Evolutionary conservation across 2,329 filamentous ascomycete species (phyloP).

Genomic region (Diplodia corticola): DNA sequence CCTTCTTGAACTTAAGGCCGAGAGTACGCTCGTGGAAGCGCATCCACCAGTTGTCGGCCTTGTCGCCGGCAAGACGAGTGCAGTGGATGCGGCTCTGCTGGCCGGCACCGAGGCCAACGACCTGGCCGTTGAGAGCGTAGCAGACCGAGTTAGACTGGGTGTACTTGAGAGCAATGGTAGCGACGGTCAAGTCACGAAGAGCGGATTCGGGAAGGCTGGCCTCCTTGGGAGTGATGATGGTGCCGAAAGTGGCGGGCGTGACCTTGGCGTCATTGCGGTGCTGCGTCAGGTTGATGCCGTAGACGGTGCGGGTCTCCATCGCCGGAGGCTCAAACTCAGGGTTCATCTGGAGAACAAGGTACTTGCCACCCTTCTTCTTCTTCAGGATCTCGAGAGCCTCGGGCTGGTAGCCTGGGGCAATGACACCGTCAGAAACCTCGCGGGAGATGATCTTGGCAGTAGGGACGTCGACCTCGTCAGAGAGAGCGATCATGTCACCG

Average conservation of each 20-base stretch:
- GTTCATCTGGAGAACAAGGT: conserved; percentile 94
- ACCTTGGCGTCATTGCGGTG: conserved; percentile 91
- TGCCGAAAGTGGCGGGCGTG: conserved; percentile 79
- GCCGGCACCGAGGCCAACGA: conserved; percentile 90
- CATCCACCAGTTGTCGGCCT: conserved; percentile 99
- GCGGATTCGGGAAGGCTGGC: conserved; percentile 75
- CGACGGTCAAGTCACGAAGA: conserved; percentile 85
- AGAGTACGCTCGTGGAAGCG: conserved; percentile 91
- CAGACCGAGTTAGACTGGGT: conserved; percentile 99
- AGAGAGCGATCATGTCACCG: conserved; percentile 92
- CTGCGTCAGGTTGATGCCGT: conserved; percentile 84
- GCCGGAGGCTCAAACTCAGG: conserved; percentile 73
- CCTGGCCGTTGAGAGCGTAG: conserved; percentile 91
- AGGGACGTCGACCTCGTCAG: conserved; percentile 83
- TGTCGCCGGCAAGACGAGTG: conserved; percentile 94
- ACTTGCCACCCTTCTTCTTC: conserved; percentile 98
- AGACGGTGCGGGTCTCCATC: conserved; percentile 82
- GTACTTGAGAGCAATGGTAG: conserved; percentile 97
- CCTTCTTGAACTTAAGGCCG: conserved; percentile 93
- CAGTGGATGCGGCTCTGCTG: conserved; percentile 99
- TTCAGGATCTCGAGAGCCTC: conserved; percentile 87
- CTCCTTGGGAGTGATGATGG: conserved; percentile 83
- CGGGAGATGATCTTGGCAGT: conserved; percentile 98
- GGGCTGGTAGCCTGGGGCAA: conserved; percentile 82
- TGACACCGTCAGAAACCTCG: conserved; percentile 95